Evolutionary conservation across 1,284 basidiomycete species (phyloP), one percentile per base, ranked within the genome.

Genomic region (Cutaneotrichosporon sp.): DNA sequence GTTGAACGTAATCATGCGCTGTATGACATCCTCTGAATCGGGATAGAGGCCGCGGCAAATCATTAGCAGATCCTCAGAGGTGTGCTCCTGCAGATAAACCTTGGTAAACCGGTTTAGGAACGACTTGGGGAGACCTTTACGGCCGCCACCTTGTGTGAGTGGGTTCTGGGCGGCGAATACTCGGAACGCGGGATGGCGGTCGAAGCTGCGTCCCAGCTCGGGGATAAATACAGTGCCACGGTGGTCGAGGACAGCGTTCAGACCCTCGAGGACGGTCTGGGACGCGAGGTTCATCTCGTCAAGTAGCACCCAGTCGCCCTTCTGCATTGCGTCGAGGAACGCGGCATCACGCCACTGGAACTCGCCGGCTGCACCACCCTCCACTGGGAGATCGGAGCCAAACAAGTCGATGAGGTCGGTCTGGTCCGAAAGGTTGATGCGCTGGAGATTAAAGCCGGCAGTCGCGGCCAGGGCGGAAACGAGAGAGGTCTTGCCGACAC

Each of bases 281-380:
- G 93, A 91, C 1, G 93, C 94, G 17, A 97, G 80, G 68, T 97
- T 97, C 93, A 97, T 97, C 75, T 99, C 96, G 74, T 99, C 96
- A 7, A 99, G 81, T 14, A 99, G 80, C 5, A 98, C 94, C 93
- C 93, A 97, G 61, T 90, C 84, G 4, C 96, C 96, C 53, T 86
- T 82, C 74, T 91, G 90, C 77, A 99, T 79, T 0, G 96, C 94
- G 57, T 82, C 84, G 47, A 99, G 79, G 70, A 99, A 99, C 46
- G 97, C 92, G 0, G 94, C 96, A 60, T 97, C 91, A 67, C 87
- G 90, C 96, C 97, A 99, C 3, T 86, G 86, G 71, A 99, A 99
- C 70, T 96, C 89, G 48, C 94, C 94, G 4, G 90, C 83, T 11
- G 80, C 79, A 26, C 92, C 92, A 26, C 90, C 90, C 74, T 97